A percentile compares a stretch with the other conserved stretches of the same genome.
These are phyloP conservation scores for Rutidosis leptorrhynchoides DNA, from an alignment of 129 eudicot genomes.

Conservation along the genomic window DNA sequence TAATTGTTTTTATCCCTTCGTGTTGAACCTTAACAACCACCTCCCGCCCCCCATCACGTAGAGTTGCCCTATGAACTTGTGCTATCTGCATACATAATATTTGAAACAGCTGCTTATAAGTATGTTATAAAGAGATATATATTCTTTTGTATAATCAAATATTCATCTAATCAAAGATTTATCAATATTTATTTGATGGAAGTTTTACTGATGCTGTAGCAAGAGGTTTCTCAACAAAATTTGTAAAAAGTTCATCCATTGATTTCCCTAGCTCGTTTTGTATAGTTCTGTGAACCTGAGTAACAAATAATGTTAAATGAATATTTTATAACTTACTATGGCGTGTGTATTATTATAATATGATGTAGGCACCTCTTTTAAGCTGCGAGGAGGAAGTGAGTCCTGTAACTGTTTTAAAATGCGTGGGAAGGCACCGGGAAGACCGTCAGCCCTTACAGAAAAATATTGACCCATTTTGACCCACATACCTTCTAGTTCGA, in stretches of 20 bases:
- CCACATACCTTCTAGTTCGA: slow-evolving; percentile 90
- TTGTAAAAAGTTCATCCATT: slow-evolving; percentile 59
- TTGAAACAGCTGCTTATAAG: slow-evolving; percentile 4
- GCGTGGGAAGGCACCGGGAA: slow-evolving; percentile 73
- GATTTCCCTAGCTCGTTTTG: slow-evolving; percentile 67
- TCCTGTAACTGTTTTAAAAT: slow-evolving; percentile 76
- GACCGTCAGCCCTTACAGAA: slow-evolving; percentile 89
- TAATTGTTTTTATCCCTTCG: slow-evolving; percentile 73
- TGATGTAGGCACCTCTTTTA: slow-evolving; percentile 54
- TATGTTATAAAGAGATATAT: neutral
- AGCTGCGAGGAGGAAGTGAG: slow-evolving; percentile 85
- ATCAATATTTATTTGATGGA: neutral
- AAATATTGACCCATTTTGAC: slow-evolving; percentile 93
- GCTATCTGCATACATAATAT: slow-evolving; percentile 58
- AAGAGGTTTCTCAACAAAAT: slow-evolving; percentile 60
- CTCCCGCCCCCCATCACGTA: slow-evolving; percentile 73
- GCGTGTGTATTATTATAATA: neutral
- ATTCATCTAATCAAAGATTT: neutral
- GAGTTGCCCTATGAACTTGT: slow-evolving; percentile 93
- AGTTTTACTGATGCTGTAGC: slow-evolving; percentile 93
- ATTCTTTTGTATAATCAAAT: neutral
- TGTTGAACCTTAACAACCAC: slow-evolving; percentile 97
- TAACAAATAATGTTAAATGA: neutral
- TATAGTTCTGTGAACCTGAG: slow-evolving; percentile 64
- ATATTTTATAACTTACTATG: neutral